These are phyloP conservation scores for Aurinia saxatilis DNA, from an alignment of 345 rosid genomes.

Conservation along the genomic window DNA sequence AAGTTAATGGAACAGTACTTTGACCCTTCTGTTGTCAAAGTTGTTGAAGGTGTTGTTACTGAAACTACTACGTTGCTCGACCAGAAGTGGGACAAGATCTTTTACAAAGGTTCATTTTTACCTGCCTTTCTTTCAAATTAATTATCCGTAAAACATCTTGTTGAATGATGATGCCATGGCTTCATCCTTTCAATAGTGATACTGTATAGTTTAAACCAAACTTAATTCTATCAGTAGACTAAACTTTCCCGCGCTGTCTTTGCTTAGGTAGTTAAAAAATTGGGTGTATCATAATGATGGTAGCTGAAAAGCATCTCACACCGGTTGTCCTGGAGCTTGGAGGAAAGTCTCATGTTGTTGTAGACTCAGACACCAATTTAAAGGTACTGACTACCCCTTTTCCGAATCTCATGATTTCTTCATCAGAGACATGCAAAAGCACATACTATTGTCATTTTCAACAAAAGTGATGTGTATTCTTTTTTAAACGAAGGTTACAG, in stretches of 20 bases:
- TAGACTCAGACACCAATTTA: conserved; percentile 65
- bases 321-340: conserved; percentile 94
- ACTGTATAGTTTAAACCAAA: not conserved
- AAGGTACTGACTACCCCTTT: conserved; percentile 35
- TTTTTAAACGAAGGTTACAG: conserved; percentile 50
- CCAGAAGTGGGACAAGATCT: conserved; percentile 96
- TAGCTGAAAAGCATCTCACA: conserved; percentile 95
- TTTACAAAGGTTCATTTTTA: conserved; percentile 83
- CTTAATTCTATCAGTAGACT: too few relatives aligned
- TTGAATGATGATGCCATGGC: not conserved
- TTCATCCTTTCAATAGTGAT: not conserved
- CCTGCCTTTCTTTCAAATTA: not conserved
- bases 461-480: conserved; percentile 2
- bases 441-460: not conserved
- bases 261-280: conserved; percentile 65
- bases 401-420: not conserved
- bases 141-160: not conserved
- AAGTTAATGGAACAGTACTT: conserved; percentile 56
- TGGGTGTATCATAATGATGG: conserved; percentile 80
- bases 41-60: conserved; percentile 73
- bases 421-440: not conserved
- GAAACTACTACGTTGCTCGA: conserved; percentile 77
- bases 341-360: conserved; percentile 81
- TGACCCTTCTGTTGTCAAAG: conserved; percentile 61
- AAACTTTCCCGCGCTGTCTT: not conserved